Percentiles rank a stretch among this genome's conserved stretches.
Evolutionary conservation across 2,329 filamentous ascomycete genomes (phyloP).

Genomic region (Colletotrichum tabaci): DNA sequence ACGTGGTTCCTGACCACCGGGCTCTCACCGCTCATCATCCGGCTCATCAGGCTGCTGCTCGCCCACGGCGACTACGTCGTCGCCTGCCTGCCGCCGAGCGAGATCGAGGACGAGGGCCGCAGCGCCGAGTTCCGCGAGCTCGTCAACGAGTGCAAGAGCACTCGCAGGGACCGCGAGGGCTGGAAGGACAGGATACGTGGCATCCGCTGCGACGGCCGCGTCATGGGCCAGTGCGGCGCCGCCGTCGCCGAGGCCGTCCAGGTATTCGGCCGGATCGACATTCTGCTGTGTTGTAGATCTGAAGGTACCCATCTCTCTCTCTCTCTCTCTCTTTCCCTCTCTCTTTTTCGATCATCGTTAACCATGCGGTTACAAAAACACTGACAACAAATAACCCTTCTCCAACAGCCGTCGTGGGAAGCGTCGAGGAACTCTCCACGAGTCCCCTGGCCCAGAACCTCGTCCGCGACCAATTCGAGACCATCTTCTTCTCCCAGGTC

Average conservation of each 20-base stretch:
- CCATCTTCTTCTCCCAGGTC: conserved; percentile 94
- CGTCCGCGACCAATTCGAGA: conserved; percentile 92
- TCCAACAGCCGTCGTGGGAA: conserved; percentile 82
- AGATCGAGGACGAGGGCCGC: conserved; percentile 83
- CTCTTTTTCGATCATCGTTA: too few relatives aligned
- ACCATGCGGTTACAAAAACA: background rate
- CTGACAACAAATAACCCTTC: background rate
- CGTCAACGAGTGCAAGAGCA: conserved; percentile 77
- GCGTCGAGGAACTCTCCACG: conserved; percentile 89
- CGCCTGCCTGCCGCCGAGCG: conserved; percentile 83
- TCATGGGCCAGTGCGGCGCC: conserved; percentile 82
- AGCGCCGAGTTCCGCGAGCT: conserved; percentile 86
- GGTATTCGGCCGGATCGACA: conserved; percentile 89
- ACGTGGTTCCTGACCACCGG: conserved; percentile 95
- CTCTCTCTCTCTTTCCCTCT: too few relatives aligned
- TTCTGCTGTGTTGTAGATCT: conserved; percentile 89
- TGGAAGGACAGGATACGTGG: conserved; percentile 85
- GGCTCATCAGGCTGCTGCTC: conserved; percentile 84
- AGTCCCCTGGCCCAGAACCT: conserved; percentile 81
- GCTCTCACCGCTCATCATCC: conserved; percentile 86
- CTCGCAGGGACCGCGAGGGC: conserved; percentile 76
- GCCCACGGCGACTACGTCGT: conserved; percentile 94
- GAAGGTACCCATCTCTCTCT: conserved; percentile 71
- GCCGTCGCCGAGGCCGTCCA: conserved; percentile 89
- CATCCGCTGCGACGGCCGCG: conserved; percentile 74